Evolutionary conservation across 2,329 filamentous ascomycete genomes (phyloP).

Genomic region (Westerdykella sp.): DNA sequence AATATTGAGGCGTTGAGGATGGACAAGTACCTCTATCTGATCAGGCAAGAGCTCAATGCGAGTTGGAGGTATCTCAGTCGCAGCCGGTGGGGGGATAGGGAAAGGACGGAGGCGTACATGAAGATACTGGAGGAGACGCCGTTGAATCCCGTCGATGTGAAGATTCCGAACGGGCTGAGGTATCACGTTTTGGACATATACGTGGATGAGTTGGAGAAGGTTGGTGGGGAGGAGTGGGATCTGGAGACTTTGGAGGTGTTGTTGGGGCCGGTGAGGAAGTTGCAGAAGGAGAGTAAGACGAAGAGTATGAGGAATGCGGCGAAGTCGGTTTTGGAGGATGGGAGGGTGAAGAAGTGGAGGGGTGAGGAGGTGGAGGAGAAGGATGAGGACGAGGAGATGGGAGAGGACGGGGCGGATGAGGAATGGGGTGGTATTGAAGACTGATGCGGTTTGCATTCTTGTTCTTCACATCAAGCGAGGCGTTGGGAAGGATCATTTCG

Average conservation of each 20-base stretch:
- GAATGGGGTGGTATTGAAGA: slow-evolving; percentile 67
- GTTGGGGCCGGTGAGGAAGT: slow-evolving; percentile 50
- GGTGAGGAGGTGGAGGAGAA: slow-evolving; percentile 34
- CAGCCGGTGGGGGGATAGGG: slow-evolving; percentile 35
- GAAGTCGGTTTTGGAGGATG: slow-evolving; percentile 65
- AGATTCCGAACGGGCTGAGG: slow-evolving; percentile 74
- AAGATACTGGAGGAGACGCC: slow-evolving; percentile 44
- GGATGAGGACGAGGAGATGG: slow-evolving; percentile 32
- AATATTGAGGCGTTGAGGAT: slow-evolving; percentile 52
- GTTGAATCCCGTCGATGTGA: slow-evolving; percentile 43
- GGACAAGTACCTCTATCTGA: slow-evolving; percentile 87
- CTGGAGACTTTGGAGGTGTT: slow-evolving; percentile 44
- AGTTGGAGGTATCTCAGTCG: slow-evolving; percentile 51
- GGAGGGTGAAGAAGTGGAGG: slow-evolving; percentile 61
- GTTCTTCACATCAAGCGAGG: slow-evolving; percentile 18
- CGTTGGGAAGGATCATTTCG: slow-evolving; percentile 11
- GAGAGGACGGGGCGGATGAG: slow-evolving; percentile 43
- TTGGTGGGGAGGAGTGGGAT: slow-evolving; percentile 45
- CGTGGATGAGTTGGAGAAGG: slow-evolving; percentile 79
- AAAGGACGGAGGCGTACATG: slow-evolving; percentile 40
- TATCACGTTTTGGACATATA: slow-evolving; percentile 88
- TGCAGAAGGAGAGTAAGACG: slow-evolving; percentile 54
- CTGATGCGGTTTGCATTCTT: slow-evolving; percentile 29
- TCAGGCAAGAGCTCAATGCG: slow-evolving; percentile 70
- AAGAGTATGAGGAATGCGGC: slow-evolving; percentile 68